Evolutionary conservation across 2,329 filamentous ascomycete species (phyloP).

Genomic region (Dactylonectria macrodidyma): DNA sequence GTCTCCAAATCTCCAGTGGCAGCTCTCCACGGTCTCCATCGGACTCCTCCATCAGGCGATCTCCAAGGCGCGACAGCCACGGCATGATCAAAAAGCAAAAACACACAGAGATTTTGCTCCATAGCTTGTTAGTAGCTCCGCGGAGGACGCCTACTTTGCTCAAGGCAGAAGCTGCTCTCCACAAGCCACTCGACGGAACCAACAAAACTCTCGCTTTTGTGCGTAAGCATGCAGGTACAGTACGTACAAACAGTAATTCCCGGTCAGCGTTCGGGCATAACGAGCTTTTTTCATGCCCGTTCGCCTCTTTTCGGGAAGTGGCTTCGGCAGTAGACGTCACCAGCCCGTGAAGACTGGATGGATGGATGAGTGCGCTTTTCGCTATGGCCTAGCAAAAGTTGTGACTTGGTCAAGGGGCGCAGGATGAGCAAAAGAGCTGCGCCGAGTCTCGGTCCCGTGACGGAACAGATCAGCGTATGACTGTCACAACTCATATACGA

Average conservation of each 20-base stretch:
- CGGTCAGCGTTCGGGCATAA: not conserved
- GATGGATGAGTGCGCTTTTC: no score
- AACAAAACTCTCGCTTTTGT: not conserved
- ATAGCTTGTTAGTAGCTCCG: constrained; percentile 13
- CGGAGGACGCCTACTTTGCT: constrained; percentile 28
- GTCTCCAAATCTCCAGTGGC: constrained; percentile 16
- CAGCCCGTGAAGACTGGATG: not conserved
- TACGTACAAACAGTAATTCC: constrained; percentile 22
- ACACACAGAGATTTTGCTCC: not conserved
- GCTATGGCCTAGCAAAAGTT: no score
- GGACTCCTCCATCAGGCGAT: constrained; percentile 38
- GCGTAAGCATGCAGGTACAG: constrained; percentile 23
- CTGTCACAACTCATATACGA: constrained; percentile 7
- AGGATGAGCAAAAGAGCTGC: not conserved
- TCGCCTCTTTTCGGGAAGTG: constrained; percentile 1
- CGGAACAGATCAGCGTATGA: constrained; percentile 2
- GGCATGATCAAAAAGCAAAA: constrained; percentile 42
- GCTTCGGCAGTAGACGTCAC: constrained; percentile 6
- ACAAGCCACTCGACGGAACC: not conserved
- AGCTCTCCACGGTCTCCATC: not conserved
- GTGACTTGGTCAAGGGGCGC: not conserved
- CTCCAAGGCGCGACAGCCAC: constrained; percentile 31
- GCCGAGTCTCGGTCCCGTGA: constrained; percentile 4
- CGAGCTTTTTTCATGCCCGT: constrained; percentile 4
- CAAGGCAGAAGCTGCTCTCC: constrained; percentile 1